A percentile compares a stretch with the other conserved stretches of the same genome.
phyloP scores from a whole-genome alignment of 257 asterid species.

The Plantago elongata region DNA sequence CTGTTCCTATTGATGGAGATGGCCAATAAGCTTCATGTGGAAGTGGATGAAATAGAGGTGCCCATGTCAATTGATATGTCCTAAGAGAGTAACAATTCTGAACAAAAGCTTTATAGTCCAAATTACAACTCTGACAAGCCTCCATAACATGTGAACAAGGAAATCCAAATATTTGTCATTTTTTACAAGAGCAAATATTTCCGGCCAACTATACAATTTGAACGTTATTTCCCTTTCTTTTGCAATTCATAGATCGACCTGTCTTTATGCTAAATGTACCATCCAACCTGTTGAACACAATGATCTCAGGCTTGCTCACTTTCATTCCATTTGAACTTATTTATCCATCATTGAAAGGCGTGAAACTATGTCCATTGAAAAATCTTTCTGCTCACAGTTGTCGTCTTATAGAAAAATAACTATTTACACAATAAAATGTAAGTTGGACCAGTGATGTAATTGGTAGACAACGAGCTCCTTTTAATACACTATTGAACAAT shows the following conservation, averaged over 20 bases:
- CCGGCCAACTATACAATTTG: not conserved
- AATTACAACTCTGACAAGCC: not conserved
- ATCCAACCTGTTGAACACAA: not conserved
- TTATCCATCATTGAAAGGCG: too few species aligned
- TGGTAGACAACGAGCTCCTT: too few species aligned
- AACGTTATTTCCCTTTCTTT: not conserved
- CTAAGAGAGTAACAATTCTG: not conserved
- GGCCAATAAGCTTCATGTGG: not conserved
- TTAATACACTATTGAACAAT: too few species aligned
- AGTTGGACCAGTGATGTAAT: too few species aligned
- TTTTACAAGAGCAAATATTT: not conserved
- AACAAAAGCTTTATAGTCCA: not conserved
- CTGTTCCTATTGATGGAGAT: not conserved
- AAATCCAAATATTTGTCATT: conserved; percentile 7
- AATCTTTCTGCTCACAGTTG: too few species aligned
- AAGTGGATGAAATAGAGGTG: conserved; percentile 1
- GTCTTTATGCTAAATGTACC: conserved; percentile 3
- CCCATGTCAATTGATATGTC: not conserved
- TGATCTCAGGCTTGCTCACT: too few species aligned
- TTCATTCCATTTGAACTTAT: too few species aligned
- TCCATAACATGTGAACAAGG: not conserved
- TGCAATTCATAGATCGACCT: not conserved
- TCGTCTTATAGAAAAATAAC: too few species aligned
- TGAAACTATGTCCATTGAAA: too few species aligned
- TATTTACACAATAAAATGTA: too few species aligned